Evolutionary conservation across 441 rosid genomes (phyloP).

Genomic region (Pelargonium australe): DNA sequence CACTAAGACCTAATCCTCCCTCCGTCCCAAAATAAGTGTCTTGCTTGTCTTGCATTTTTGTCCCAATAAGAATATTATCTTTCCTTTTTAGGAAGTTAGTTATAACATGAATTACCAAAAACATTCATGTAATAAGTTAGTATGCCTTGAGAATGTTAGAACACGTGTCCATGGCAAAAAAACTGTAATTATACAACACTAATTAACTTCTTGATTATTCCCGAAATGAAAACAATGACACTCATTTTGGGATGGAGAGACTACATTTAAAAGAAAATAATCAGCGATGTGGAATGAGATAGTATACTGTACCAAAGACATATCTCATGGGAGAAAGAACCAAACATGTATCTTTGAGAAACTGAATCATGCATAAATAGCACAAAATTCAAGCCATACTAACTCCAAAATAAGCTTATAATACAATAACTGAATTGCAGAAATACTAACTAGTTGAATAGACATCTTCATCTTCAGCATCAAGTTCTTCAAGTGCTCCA

Average conservation of each 20-base stretch:
- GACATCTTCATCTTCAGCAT: conserved; percentile 93
- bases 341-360: neutral
- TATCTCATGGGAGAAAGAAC: neutral
- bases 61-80: no score
- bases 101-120: no score
- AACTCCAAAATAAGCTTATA: neutral
- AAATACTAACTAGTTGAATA: conserved; percentile 54
- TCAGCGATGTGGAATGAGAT: neutral
- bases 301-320: neutral
- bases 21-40: no score
- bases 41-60: no score
- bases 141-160: no score
- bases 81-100: no score
- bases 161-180: no score
- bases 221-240: no score
- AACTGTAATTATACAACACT: no score
- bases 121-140: no score
- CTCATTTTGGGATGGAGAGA: neutral
- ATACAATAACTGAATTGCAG: neutral
- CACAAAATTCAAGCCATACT: neutral
- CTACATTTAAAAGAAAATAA: neutral
- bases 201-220: no score
- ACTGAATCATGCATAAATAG: neutral
- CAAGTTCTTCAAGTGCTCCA: conserved; percentile 97
- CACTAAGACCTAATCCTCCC: no score